Base-by-base conservation (phyloP, 176 grass and related monocot genomes). In the Hordeum vulgare region DNA sequence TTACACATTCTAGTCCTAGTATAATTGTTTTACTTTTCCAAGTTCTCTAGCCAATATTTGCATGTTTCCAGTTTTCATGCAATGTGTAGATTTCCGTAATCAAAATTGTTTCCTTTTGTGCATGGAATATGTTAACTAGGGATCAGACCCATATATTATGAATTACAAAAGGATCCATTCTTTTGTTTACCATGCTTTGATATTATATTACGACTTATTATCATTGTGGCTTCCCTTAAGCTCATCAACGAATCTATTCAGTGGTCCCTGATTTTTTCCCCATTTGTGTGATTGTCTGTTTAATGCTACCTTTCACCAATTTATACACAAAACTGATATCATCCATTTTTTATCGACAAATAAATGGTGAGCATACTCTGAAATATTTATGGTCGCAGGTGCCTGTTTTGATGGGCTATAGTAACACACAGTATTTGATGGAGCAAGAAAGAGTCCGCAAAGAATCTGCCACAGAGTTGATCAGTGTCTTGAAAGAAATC, bases 371-470 rank as follows among this genome's bases (percentile, higher is more conserved):
- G 75, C 65, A 83, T 85, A 71, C 39, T 74, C 21, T 83, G 42
- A 64, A 84, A 59, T 85, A 71, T 82, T 21, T 88, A 62, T 73
- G 77, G 26, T 89, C 78, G 6, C 89, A 98, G 96, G 80, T 82
- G 28, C 87, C 82, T 79, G 87, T 91, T 84, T 82, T 86, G 71
- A 90, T 95, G 87, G 92, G 89, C 69, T 92, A 93, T 61, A 89
- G 26, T 51, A 88, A 89, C 74, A 85, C 83, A 51, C 71, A 89
- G 62, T 85, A 90, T 87, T 72, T 94, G 80, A 78, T 86, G 66
- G 89, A 81, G 37, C 87, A 94, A 88, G 85, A 94, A 90, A 90
- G 70, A 87, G 80, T 12, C 81, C 24, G 15, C 8, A 81, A 75
- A 71, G 82, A 90, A 83, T 81, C 89, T 40, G 66, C 74, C 27